Conservation (phyloP, 345 rosid genomes). For the Angophora floribunda region DNA sequence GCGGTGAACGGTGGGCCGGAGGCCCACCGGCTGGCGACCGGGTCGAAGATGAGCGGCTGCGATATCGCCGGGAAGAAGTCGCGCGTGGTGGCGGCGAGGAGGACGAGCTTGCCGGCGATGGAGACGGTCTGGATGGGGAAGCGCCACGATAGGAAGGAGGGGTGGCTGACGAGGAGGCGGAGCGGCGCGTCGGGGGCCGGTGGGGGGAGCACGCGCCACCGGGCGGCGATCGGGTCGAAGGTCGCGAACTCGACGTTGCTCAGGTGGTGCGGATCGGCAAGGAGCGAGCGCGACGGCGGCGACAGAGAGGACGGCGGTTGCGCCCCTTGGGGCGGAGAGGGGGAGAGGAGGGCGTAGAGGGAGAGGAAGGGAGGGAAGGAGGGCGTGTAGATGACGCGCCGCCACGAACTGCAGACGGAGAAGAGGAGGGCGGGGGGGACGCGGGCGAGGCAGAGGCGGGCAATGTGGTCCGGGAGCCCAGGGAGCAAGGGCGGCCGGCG, state of each 20-base stretch:
- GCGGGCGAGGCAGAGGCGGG: slow-evolving; percentile 30
- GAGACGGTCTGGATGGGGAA: slow-evolving; percentile 38
- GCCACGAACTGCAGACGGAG: slow-evolving; percentile 49
- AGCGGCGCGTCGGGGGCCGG: slow-evolving; percentile 25
- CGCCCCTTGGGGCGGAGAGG: slow-evolving; percentile 6
- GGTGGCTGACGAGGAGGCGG: slow-evolving; percentile 30
- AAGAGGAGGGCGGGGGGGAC: slow-evolving; percentile 25
- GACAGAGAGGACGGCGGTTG: neutral
- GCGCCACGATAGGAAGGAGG: slow-evolving; percentile 30
- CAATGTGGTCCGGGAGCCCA: slow-evolving; percentile 40
- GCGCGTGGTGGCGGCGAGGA: slow-evolving; percentile 35
- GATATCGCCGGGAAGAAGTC: slow-evolving; percentile 25
- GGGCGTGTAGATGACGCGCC: slow-evolving; percentile 36
- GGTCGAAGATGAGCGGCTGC: slow-evolving; percentile 35
- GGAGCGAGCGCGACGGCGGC: neutral
- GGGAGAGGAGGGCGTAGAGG: slow-evolving; percentile 18
- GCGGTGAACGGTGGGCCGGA: slow-evolving; percentile 22
- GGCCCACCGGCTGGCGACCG: slow-evolving; percentile 15
- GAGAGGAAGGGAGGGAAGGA: slow-evolving; percentile 38
- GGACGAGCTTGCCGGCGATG: slow-evolving; percentile 19
- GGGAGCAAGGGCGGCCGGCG: slow-evolving; percentile 18
- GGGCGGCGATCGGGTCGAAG: slow-evolving; percentile 32
- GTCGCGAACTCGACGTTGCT: slow-evolving; percentile 9
- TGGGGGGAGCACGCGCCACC: slow-evolving; percentile 33
- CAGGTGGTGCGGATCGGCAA: neutral